Evolutionary conservation across 2,329 filamentous ascomycete species (phyloP).

Genomic region (Pezicula neosporulosa): DNA sequence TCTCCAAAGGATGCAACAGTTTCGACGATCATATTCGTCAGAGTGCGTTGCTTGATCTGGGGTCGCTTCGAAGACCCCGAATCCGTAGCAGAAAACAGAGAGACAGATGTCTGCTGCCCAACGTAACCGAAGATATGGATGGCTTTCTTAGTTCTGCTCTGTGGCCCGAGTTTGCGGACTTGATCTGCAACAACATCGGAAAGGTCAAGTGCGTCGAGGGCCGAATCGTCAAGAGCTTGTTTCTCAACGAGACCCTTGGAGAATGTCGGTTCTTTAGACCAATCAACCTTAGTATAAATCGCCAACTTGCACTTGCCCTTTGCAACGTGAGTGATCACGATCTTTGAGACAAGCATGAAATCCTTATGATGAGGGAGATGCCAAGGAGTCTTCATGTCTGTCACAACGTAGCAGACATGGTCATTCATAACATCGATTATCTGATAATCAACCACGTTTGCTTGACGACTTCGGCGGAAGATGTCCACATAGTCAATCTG

Average conservation of each 20-base stretch:
- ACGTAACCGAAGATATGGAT: constrained; percentile 77
- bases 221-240: constrained; percentile 73
- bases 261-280: constrained; percentile 65
- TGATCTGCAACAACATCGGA: constrained; percentile 75
- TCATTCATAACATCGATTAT: constrained; percentile 80
- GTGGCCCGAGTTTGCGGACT: constrained; percentile 68
- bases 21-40: constrained; percentile 70
- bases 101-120: constrained; percentile 62
- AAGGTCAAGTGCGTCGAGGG: constrained; percentile 69
- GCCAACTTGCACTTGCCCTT: constrained; percentile 92
- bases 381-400: constrained; percentile 54
- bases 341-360: constrained; percentile 82
- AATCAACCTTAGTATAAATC: constrained; percentile 84
- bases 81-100: constrained; percentile 51
- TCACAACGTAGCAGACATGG: constrained; percentile 66
- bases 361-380: constrained; percentile 77
- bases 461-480: constrained; percentile 57
- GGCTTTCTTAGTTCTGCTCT: constrained; percentile 72
- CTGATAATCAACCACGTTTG: constrained; percentile 75
- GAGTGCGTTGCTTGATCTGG: constrained; percentile 53
- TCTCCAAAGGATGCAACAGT: constrained; percentile 69
- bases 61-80: constrained; percentile 44
- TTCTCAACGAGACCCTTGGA: constrained; percentile 60
- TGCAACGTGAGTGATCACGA: constrained; percentile 88
- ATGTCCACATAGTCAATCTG: constrained; percentile 66